Conservation (phyloP, 371 early-diverging fungal species). For the Circinella minor region DNA sequence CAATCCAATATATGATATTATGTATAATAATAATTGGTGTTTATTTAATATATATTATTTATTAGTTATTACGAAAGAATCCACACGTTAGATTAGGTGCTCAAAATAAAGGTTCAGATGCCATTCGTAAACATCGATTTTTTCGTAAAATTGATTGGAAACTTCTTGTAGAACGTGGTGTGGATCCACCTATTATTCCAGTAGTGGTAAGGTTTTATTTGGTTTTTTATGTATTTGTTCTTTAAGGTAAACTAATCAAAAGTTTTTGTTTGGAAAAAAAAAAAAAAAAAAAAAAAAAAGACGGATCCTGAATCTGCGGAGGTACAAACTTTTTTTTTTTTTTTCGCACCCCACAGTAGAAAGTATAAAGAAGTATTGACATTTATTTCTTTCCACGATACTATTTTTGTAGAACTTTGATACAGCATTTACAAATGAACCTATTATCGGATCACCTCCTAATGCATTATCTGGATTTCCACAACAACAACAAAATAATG, state of each 20-base stretch:
- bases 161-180: slow-evolving; percentile 58
- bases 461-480: background rate
- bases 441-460: slow-evolving; percentile 18
- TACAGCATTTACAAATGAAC: slow-evolving; percentile 34
- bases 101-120: slow-evolving; percentile 68
- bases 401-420: slow-evolving; percentile 38
- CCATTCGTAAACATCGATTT: slow-evolving; percentile 86
- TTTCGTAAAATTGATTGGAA: slow-evolving; percentile 90
- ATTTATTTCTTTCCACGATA: background rate
- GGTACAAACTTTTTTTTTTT: slow-evolving; percentile 21
- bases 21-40: too few species aligned
- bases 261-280: background rate
- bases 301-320: slow-evolving; percentile 52
- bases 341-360: slow-evolving; percentile 6
- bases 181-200: slow-evolving; percentile 81
- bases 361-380: background rate
- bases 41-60: background rate
- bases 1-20: too few species aligned
- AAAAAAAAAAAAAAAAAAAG: slow-evolving; percentile 23
- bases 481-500: background rate
- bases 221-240: background rate
- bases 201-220: slow-evolving; percentile 57
- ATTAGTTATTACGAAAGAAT: slow-evolving; percentile 73
- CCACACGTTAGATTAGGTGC: slow-evolving; percentile 75
- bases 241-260: background rate